phyloP scores from a whole-genome alignment of 306 rosid species.

The Trifolium pratense region DNA sequence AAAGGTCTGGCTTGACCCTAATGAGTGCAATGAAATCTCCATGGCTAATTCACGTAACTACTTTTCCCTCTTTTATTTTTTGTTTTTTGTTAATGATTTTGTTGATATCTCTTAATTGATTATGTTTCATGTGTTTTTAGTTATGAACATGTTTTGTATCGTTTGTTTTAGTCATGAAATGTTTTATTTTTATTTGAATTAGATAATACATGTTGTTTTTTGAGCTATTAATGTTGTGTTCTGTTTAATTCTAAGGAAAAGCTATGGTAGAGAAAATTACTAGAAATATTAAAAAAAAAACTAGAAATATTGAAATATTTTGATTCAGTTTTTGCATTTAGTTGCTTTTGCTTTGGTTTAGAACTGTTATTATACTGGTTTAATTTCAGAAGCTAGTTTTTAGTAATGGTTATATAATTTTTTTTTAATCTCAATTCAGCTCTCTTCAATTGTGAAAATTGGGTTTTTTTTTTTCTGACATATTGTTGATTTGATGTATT shows the following conservation, averaged over 20 bases:
- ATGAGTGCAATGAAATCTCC: conserved; percentile 90
- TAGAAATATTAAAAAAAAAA: not conserved
- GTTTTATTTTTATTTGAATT: not conserved
- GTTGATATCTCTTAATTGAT: not conserved
- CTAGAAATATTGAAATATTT: not conserved
- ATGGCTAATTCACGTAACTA: conserved; percentile 91
- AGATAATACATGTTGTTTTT: not conserved
- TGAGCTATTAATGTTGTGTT: not conserved
- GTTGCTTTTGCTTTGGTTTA: not conserved
- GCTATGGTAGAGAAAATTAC: not conserved
- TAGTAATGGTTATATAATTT: not conserved
- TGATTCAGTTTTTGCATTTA: not conserved
- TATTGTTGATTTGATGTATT: too few relatives aligned
- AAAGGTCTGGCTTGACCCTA: conserved; percentile 98
- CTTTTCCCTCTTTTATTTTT: not conserved
- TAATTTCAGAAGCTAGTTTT: not conserved
- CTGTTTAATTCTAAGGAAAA: not conserved
- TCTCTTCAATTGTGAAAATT: not conserved
- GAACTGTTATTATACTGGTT: not conserved
- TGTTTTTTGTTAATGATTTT: not conserved
- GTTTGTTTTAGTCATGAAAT: not conserved
- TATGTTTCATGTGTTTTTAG: not conserved
- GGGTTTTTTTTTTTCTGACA: too few relatives aligned
- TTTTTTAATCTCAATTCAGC: not conserved
- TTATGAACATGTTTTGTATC: not conserved